Percentiles rank a stretch among this genome's conserved stretches.
Evolutionary conservation across 176 grass and related monocot genomes (phyloP).

Genomic region (Avena insularis): DNA sequence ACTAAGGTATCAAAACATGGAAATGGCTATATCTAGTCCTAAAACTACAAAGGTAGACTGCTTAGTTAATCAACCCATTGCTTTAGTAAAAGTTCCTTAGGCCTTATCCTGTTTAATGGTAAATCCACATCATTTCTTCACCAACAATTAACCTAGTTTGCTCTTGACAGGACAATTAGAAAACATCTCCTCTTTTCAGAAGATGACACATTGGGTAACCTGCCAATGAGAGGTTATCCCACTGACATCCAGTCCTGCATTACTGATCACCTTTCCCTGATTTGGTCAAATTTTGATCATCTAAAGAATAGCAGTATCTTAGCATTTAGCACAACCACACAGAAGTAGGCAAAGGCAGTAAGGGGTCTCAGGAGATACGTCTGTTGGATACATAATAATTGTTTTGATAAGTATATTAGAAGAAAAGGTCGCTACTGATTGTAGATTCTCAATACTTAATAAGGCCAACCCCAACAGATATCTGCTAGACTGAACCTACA

Average conservation of each 20-base stretch:
- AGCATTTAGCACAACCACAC: too few relatives aligned
- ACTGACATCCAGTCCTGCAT: neutral
- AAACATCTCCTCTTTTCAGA: neutral
- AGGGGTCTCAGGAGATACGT: too few relatives aligned
- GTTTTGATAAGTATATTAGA: too few relatives aligned
- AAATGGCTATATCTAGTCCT: neutral
- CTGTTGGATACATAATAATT: too few relatives aligned
- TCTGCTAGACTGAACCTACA: neutral
- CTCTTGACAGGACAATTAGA: neutral
- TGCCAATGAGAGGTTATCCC: neutral
- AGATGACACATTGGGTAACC: neutral
- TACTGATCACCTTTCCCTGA: neutral
- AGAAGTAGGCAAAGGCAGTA: too few relatives aligned
- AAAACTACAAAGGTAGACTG: neutral
- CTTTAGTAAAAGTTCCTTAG: neutral
- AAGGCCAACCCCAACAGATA: neutral
- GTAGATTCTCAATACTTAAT: neutral
- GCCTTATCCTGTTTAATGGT: neutral
- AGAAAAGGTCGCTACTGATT: neutral
- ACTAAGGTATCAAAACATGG: constrained; percentile 14
- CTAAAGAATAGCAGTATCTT: too few relatives aligned
- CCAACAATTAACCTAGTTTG: neutral
- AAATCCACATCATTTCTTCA: neutral
- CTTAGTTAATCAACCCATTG: neutral
- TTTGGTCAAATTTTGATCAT: neutral